Evolutionary conservation across 2,329 filamentous ascomycete genomes (phyloP), one percentile per base, ranked within the genome.

Genomic region (Monosporascus sp.): DNA sequence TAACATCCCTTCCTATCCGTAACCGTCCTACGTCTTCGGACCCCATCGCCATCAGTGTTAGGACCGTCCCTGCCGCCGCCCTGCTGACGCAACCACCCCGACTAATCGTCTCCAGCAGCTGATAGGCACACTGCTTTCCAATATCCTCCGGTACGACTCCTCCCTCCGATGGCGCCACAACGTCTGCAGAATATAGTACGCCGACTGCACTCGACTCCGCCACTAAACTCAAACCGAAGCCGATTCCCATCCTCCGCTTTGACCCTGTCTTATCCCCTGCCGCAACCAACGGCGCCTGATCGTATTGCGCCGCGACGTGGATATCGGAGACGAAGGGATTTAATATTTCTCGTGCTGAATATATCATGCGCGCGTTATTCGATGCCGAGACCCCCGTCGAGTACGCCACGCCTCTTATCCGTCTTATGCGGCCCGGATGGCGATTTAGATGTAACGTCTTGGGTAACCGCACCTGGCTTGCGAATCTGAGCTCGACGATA

Each of bases 21-120:
- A 99, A 70, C 54, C 94, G 82, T 5, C 94, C 94, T 15, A 99
- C 91, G 70, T 99, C 94, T 68, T 97, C 94, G 1, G 88, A 90
- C 0, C 94, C 94, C 94, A 99, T 97, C 36, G 92, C 90, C 94
- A 99, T 99, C 57, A 99, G 76, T 18, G 86, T 89, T 50, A 99
- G 71, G 58, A 96, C 80, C 0, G 87, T 93, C 3, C 83, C 77
- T 5, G 86, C 85, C 2, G 90, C 88, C 3, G 87, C 80, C 15
- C 77, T 78, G 50, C 85, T 86, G 3, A 89, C 88, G 67, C 90
- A 96, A 1, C 94, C 94, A 11, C 92, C 93, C 61, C 86, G 82
- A 49, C 82, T 82, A 56, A 97, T 86, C 22, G 84, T 81, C 71
- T 97, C 92, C 14, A 99, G 75, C 49, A 99, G 74, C 70, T 97